A percentile compares a stretch with the other conserved stretches of the same genome.
phyloP scores from a whole-genome alignment of 108 stramenopile genomes.

The Aurantiochytrium sp. region DNA sequence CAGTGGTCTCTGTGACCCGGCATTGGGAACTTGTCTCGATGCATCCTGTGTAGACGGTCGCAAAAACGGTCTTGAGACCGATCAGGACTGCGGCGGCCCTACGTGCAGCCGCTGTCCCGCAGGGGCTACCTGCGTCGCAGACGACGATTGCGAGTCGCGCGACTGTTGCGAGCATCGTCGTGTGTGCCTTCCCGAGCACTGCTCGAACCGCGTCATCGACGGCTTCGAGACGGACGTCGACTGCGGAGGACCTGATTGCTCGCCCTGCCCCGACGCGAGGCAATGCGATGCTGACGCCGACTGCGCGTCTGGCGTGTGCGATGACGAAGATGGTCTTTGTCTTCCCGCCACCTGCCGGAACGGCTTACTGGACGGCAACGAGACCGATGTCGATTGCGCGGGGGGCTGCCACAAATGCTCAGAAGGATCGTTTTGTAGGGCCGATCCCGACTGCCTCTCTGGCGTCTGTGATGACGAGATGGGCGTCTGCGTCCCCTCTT shows the following conservation, averaged over 20 bases:
- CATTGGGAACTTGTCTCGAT: background rate
- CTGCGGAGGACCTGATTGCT: slow-evolving; percentile 19
- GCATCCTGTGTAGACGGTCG: background rate
- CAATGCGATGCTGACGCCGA: background rate
- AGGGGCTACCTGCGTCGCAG: background rate
- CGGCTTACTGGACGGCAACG: slow-evolving; percentile 23
- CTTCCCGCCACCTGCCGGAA: background rate
- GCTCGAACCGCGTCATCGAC: slow-evolving; percentile 23
- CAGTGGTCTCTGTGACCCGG: background rate
- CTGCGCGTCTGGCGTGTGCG: slow-evolving; percentile 11
- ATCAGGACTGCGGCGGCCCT: background rate
- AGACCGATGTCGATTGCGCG: slow-evolving; percentile 22
- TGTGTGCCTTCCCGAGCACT: background rate
- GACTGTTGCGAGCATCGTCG: background rate
- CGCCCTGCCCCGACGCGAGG: background rate
- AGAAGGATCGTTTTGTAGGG: background rate
- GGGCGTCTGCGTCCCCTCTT: background rate
- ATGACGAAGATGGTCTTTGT: background rate
- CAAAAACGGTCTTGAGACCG: background rate
- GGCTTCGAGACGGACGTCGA: slow-evolving; percentile 21
- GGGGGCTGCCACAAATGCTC: background rate
- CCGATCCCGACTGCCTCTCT: background rate
- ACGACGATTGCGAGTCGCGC: background rate
- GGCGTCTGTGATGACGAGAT: background rate
- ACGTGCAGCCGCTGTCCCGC: background rate